These are phyloP conservation scores for Pistacia vera DNA, from an alignment of 345 rosid genomes.

Conservation along the genomic window DNA sequence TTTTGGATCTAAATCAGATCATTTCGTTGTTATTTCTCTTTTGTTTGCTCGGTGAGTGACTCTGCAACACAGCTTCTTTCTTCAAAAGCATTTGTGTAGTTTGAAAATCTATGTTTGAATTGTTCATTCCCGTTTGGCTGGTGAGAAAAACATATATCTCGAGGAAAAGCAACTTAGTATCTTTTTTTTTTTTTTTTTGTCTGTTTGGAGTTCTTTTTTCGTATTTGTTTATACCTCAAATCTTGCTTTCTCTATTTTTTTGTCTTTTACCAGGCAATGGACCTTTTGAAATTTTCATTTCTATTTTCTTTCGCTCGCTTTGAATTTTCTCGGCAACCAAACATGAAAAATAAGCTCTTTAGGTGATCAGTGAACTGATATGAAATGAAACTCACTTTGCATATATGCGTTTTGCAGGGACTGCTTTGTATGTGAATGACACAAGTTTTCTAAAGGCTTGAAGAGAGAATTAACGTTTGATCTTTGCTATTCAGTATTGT, in stretches of 20 bases:
- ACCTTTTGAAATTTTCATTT: neutral
- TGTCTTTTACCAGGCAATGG: neutral
- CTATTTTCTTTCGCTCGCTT: neutral
- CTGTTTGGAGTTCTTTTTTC: neutral
- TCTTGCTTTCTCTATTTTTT: neutral
- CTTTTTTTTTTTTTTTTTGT: neutral
- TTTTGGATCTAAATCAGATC: neutral
- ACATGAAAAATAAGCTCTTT: neutral
- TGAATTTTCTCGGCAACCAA: neutral
- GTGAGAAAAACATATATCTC: neutral
- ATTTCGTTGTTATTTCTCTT: neutral
- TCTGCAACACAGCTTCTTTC: neutral
- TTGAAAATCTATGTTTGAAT: neutral
- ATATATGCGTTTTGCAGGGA: constrained; percentile 12
- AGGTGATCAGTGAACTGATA: neutral
- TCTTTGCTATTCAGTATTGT: neutral
- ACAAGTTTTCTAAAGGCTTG: neutral
- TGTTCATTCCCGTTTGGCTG: constrained; percentile 16
- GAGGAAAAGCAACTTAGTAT: neutral
- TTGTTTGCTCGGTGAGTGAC: neutral
- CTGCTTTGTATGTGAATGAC: neutral
- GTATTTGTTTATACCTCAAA: neutral
- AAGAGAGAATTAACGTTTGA: neutral
- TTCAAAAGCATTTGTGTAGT: neutral
- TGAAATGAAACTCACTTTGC: neutral